A percentile compares a stretch with the other conserved stretches of the same genome.
Evolutionary conservation across 768 basidiomycete genomes (phyloP).

Genomic region (Mrakia frigida): DNA sequence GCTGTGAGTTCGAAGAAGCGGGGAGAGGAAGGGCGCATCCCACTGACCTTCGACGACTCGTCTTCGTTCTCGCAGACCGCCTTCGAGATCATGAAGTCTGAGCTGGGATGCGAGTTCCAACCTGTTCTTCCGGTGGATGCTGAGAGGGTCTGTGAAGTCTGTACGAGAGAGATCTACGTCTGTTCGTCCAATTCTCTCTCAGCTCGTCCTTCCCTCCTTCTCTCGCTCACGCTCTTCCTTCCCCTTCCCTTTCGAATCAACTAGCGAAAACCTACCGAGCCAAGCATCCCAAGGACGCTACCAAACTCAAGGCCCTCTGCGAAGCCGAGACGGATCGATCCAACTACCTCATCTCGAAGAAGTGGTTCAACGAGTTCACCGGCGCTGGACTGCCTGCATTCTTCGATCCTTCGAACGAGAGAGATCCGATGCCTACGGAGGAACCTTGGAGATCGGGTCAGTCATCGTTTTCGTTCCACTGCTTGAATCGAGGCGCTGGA

Average conservation of each 20-base stretch:
- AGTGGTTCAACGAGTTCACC: not conserved
- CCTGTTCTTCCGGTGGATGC: not conserved
- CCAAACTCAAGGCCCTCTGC: not conserved
- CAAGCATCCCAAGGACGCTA: not conserved
- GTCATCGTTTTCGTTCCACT: not conserved
- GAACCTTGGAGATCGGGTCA: constrained; percentile 7
- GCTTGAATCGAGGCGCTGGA: not conserved
- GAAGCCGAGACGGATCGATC: not conserved
- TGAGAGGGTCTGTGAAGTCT: constrained; percentile 8
- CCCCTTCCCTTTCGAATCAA: no score
- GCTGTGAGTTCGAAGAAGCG: not conserved
- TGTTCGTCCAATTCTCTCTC: not conserved
- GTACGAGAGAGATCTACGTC: not conserved
- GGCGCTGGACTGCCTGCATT: not conserved
- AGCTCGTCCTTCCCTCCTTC: not conserved
- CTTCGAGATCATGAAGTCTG: not conserved
- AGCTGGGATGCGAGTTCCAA: not conserved
- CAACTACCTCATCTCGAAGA: not conserved
- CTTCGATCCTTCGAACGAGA: not conserved
- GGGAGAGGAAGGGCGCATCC: not conserved
- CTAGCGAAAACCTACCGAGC: not conserved
- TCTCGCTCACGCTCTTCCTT: not conserved
- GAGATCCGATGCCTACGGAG: constrained; percentile 11
- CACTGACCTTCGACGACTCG: not conserved
- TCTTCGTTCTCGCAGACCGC: not conserved